These are phyloP conservation scores for Elaphomyces granulatus DNA, from an alignment of 495 filamentous ascomycete species.

Conservation along the genomic window DNA sequence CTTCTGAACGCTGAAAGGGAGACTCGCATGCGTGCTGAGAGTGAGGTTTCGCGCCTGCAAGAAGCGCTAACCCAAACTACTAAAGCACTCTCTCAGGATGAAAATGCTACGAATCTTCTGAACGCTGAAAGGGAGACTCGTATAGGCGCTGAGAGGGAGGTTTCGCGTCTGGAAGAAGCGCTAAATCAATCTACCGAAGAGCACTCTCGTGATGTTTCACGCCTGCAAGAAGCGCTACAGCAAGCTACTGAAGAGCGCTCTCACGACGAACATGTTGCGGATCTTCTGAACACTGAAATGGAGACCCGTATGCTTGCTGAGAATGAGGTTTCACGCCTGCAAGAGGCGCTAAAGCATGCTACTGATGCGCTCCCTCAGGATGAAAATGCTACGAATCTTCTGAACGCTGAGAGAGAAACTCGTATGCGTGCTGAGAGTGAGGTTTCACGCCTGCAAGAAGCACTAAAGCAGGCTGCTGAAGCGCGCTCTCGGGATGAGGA, in stretches of 20 bases:
- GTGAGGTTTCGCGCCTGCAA: too few relatives aligned
- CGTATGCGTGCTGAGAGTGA: constrained; percentile 20
- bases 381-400: too few relatives aligned
- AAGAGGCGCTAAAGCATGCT: too few relatives aligned
- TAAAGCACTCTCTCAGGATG: too few relatives aligned
- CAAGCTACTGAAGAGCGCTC: constrained; percentile 8
- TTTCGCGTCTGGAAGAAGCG: constrained; percentile 18
- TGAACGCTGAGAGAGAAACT: constrained; percentile 9
- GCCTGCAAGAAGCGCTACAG: constrained; percentile 25
- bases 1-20: constrained; percentile 42
- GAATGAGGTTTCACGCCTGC: too few relatives aligned
- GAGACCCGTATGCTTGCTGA: too few relatives aligned
- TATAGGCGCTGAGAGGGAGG: constrained; percentile 5
- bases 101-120: too few relatives aligned
- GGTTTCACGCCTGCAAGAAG: constrained; percentile 23
- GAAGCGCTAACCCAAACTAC: too few relatives aligned
- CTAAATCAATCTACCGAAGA: too few relatives aligned
- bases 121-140: too few relatives aligned
- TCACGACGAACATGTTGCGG: constrained; percentile 29
- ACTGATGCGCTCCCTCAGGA: too few relatives aligned
- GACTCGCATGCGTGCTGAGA: too few relatives aligned
- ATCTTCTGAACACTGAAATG: constrained; percentile 42
- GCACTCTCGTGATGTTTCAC: constrained; percentile 19
- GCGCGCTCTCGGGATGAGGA: not conserved
- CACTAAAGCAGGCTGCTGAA: constrained; percentile 18